Conservation (phyloP, 768 basidiomycete genomes). For the Psilocybe subaeruginosa region DNA sequence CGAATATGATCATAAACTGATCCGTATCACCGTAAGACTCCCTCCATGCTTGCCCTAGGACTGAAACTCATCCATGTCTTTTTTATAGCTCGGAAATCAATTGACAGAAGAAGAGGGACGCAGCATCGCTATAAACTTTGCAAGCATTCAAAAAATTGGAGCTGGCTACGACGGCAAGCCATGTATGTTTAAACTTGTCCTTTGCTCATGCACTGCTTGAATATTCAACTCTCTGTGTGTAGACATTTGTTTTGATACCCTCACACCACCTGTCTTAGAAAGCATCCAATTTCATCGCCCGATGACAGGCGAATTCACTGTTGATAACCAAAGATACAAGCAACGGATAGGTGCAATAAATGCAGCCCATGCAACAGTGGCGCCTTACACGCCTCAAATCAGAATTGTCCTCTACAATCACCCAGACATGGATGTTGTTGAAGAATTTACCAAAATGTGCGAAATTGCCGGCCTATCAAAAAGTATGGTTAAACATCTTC, state of each 20-base stretch:
- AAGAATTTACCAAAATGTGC: slow-evolving; percentile 59
- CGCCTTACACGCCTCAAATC: slow-evolving; percentile 74
- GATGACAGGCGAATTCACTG: slow-evolving; percentile 39
- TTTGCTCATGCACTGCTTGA: neutral
- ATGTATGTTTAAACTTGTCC: slow-evolving; percentile 44
- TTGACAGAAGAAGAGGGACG: slow-evolving; percentile 52
- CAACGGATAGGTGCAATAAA: slow-evolving; percentile 62
- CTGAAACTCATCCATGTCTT: neutral
- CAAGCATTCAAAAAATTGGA: slow-evolving; percentile 61
- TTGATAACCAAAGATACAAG: slow-evolving; percentile 50
- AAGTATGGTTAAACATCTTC: slow-evolving; percentile 34
- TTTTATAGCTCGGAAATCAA: slow-evolving; percentile 59
- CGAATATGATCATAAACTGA: slow-evolving; percentile 69
- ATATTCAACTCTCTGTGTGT: neutral
- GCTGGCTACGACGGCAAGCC: slow-evolving; percentile 67
- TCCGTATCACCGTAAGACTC: slow-evolving; percentile 58
- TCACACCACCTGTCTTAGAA: slow-evolving; percentile 68
- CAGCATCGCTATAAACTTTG: slow-evolving; percentile 56
- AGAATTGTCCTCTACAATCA: slow-evolving; percentile 61
- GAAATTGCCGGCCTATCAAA: slow-evolving; percentile 43
- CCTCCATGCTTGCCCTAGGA: neutral
- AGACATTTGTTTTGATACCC: slow-evolving; percentile 73
- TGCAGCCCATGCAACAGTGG: slow-evolving; percentile 57
- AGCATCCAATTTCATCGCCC: slow-evolving; percentile 59
- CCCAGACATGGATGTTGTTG: slow-evolving; percentile 45